These are phyloP conservation scores for Aspergillus mulundensis DNA, from an alignment of 495 filamentous ascomycete species.

Conservation along the genomic window DNA sequence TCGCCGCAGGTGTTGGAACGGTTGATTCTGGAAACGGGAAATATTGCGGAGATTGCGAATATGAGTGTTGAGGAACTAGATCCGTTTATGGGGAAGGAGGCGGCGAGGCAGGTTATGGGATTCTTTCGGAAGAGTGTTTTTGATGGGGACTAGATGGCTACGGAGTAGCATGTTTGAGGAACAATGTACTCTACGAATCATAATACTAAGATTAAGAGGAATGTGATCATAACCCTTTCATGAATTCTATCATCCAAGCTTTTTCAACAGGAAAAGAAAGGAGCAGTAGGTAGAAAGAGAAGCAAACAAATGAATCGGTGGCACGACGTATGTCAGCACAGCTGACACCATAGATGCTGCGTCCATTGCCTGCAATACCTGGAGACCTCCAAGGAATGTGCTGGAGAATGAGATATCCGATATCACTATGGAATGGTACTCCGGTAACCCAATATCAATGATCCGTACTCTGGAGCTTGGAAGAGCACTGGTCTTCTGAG, in stretches of 20 bases:
- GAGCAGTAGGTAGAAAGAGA: conserved; percentile 26
- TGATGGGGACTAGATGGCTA: conserved; percentile 34
- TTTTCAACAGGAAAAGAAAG: conserved; percentile 25
- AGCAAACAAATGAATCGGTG: conserved; percentile 37
- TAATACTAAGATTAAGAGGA: no score
- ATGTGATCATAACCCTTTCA: conserved; percentile 37
- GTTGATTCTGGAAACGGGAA: conserved; percentile 68
- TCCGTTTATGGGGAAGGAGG: conserved; percentile 72
- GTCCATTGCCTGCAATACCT: conserved; percentile 31
- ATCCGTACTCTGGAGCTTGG: conserved; percentile 23
- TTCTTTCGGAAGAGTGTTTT: conserved; percentile 87
- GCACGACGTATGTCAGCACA: conserved; percentile 30
- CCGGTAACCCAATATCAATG: conserved; percentile 18
- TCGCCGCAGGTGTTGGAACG: conserved; percentile 68
- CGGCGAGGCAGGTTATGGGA: conserved; percentile 67
- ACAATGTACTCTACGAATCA: not conserved
- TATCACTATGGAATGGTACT: conserved; percentile 11
- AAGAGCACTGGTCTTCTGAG: conserved; percentile 15
- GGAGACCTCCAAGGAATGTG: conserved; percentile 15
- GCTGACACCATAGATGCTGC: conserved; percentile 31
- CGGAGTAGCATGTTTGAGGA: no score
- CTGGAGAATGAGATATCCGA: conserved; percentile 5
- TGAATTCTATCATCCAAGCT: conserved; percentile 40
- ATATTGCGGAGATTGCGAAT: conserved; percentile 80
- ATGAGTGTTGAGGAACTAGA: conserved; percentile 71